Conservation (phyloP, 805 yeast species). For the Saturnispora sekii region DNA sequence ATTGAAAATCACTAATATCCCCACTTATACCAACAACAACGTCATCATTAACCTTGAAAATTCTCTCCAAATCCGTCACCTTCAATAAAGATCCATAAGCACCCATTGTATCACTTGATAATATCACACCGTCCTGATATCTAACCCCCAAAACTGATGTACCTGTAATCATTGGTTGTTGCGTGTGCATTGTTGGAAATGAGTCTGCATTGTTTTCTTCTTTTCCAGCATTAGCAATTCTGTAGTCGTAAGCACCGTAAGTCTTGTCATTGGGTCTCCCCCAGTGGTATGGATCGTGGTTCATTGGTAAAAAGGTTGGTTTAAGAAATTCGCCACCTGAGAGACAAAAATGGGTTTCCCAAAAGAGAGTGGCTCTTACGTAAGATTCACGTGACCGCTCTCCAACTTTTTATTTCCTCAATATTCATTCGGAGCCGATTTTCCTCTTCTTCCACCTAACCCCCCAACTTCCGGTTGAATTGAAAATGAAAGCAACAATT, state of each 20-base stretch:
- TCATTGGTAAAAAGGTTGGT: slow-evolving; percentile 40
- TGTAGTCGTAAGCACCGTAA: slow-evolving; percentile 71
- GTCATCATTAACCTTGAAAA: slow-evolving; percentile 72
- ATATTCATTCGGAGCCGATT: not conserved
- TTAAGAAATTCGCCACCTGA: not conserved
- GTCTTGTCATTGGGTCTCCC: slow-evolving; percentile 83
- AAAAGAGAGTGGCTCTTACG: not conserved
- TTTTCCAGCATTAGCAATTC: slow-evolving; percentile 53
- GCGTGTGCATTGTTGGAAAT: slow-evolving; percentile 76
- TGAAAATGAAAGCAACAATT: slow-evolving; percentile 25
- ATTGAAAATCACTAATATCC: slow-evolving; percentile 89
- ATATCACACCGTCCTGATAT: slow-evolving; percentile 78
- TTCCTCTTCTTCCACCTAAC: not conserved
- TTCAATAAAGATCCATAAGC: slow-evolving; percentile 91
- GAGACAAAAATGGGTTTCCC: not conserved
- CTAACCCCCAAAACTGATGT: slow-evolving; percentile 90
- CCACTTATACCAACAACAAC: slow-evolving; percentile 93
- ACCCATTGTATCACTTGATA: slow-evolving; percentile 92
- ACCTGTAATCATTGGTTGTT: slow-evolving; percentile 92
- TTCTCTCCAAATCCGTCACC: slow-evolving; percentile 75
- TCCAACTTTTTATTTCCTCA: not conserved
- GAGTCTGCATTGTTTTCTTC: not conserved
- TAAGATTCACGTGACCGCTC: not conserved
- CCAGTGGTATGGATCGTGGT: slow-evolving; percentile 93
- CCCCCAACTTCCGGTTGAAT: not conserved